Evolutionary conservation across 2,329 filamentous ascomycete genomes (phyloP).

Genomic region (Phyllosticta citriasiana): DNA sequence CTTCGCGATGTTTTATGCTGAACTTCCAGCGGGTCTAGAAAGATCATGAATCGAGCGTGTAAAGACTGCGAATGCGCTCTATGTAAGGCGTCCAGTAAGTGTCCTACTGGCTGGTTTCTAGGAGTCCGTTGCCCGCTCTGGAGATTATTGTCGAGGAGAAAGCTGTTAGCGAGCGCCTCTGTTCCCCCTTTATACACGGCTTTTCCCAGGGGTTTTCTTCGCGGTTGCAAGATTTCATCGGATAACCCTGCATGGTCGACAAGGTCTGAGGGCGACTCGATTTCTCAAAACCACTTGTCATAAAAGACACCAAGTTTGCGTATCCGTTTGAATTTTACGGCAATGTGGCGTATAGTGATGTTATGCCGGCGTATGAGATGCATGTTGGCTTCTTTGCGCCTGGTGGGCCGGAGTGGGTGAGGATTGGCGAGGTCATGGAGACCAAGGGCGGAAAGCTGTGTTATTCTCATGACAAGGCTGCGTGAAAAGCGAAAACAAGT

Average conservation of each 20-base stretch:
- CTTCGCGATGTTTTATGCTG: background rate
- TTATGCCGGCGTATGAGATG: conserved; percentile 7
- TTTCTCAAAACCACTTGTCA: background rate
- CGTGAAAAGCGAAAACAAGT: background rate
- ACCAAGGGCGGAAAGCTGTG: conserved; percentile 10
- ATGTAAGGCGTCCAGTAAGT: background rate
- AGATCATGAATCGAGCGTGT: background rate
- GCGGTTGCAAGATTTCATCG: background rate
- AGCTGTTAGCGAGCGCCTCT: background rate
- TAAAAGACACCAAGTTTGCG: conserved; percentile 3
- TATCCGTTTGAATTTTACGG: conserved; percentile 10
- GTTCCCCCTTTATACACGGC: background rate
- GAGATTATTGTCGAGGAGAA: background rate
- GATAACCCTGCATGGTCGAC: too few species aligned
- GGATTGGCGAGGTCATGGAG: conserved; percentile 8
- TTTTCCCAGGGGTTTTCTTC: background rate
- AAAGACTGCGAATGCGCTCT: background rate
- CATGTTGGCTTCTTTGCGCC: conserved; percentile 1
- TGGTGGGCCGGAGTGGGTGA: conserved; percentile 3
- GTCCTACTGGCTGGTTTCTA: background rate
- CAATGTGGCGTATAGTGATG: conserved; percentile 5
- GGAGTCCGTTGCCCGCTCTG: background rate
- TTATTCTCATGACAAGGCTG: conserved; percentile 7
- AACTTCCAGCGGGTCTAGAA: background rate
- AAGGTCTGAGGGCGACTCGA: too few species aligned